A percentile compares a stretch with the other conserved stretches of the same genome.
Conservation (phyloP, 1,284 basidiomycete genomes). For the Fomitopsis schrenkii region DNA sequence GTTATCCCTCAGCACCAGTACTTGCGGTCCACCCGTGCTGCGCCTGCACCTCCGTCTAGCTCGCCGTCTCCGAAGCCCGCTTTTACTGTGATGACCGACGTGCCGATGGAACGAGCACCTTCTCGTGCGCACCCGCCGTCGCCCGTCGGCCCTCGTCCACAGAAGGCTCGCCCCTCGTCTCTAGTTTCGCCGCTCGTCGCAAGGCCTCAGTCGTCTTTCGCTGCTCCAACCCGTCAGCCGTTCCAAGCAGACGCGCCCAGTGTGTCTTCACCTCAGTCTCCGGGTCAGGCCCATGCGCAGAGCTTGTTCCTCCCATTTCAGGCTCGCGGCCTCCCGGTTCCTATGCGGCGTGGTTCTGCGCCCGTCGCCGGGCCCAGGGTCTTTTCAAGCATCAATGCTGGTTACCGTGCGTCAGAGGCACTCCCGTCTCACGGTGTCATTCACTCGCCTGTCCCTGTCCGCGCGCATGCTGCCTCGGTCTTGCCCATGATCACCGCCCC, state of each 20-base stretch:
- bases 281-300: conserved; percentile 10
- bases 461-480: conserved; percentile 13
- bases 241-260: not conserved
- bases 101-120: conserved; percentile 15
- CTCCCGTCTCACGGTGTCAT: conserved; percentile 13
- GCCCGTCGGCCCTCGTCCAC: conserved; percentile 43
- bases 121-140: conserved; percentile 42
- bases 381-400: not conserved
- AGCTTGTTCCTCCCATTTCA: conserved; percentile 1
- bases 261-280: not conserved
- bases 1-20: conserved; percentile 14
- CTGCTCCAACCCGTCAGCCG: not conserved
- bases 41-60: conserved; percentile 24
- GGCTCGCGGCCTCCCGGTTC: conserved; percentile 3
- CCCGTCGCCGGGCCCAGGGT: conserved; percentile 3
- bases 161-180: conserved; percentile 31
- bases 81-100: conserved; percentile 15
- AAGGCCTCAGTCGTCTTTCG: conserved; percentile 7
- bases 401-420: conserved; percentile 1
- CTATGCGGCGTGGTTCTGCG: conserved; percentile 14
- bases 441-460: conserved; percentile 20
- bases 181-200: conserved; percentile 16
- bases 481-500: conserved; percentile 33
- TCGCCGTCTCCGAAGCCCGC: conserved; percentile 30
- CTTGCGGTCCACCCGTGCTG: conserved; percentile 18